Conservation (phyloP, 1,139 yeast species). For the Pichia cactophila region DNA sequence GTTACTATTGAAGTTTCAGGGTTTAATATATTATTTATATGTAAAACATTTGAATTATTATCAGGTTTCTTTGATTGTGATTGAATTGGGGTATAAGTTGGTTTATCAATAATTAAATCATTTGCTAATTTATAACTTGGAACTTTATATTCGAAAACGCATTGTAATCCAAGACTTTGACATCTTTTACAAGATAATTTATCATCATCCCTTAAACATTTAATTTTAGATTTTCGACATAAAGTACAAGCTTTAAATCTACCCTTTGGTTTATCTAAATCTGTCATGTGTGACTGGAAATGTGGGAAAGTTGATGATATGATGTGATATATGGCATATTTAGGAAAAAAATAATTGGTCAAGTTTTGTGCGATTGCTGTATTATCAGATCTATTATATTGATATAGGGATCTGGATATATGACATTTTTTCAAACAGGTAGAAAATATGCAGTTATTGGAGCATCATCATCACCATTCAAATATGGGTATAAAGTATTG, state of each 20-base stretch:
- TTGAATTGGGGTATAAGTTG: neutral
- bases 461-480: slow-evolving; percentile 56
- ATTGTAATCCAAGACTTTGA: slow-evolving; percentile 41
- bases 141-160: slow-evolving; percentile 51
- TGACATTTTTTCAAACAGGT: slow-evolving; percentile 6
- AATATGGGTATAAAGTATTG: slow-evolving; percentile 66
- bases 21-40: neutral
- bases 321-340: no score
- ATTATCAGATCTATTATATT: no score
- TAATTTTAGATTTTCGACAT: slow-evolving; percentile 59
- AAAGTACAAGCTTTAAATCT: slow-evolving; percentile 51
- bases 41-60: neutral
- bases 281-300: neutral
- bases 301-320: neutral
- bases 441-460: slow-evolving; percentile 58
- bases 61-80: neutral
- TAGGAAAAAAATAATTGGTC: no score
- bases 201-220: slow-evolving; percentile 40
- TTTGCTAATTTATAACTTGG: slow-evolving; percentile 38
- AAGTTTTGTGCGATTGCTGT: no score
- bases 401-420: neutral
- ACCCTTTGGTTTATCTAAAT: neutral
- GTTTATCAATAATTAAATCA: slow-evolving; percentile 6
- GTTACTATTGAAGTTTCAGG: neutral
- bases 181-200: slow-evolving; percentile 56